Percentiles rank a stretch among this genome's conserved stretches.
Conservation (phyloP, 148 eudicot genomes). For the Persicaria maculosa region DNA sequence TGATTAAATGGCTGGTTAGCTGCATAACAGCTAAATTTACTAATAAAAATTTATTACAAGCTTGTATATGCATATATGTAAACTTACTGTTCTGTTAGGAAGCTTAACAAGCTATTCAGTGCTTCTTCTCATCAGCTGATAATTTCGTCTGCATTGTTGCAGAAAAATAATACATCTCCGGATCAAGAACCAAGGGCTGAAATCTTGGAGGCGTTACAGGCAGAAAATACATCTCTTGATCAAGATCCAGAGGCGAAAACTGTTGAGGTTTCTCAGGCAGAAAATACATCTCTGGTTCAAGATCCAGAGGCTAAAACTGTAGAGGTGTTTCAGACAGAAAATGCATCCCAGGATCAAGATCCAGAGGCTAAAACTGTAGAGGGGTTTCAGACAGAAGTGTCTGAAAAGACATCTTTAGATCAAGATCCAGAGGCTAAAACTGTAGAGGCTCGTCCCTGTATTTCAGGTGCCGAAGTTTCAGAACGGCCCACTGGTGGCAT, state of each 20-base stretch:
- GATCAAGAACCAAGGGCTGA: neutral
- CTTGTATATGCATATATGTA: neutral
- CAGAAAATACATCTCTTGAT: slow-evolving; percentile 1
- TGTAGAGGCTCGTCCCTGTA: neutral
- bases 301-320: neutral
- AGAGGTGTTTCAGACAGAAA: neutral
- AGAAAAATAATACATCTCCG: neutral
- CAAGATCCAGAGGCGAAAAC: neutral
- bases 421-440: neutral
- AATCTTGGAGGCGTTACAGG: neutral
- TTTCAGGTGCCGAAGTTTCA: neutral
- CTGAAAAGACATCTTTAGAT: slow-evolving; percentile 2
- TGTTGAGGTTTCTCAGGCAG: neutral
- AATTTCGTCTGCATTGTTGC: slow-evolving; percentile 3
- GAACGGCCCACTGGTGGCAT: neutral
- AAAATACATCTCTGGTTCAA: neutral
- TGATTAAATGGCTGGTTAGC: neutral
- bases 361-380: neutral
- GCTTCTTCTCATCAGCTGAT: slow-evolving; percentile 1
- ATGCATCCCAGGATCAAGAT: neutral
- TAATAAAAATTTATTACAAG: neutral
- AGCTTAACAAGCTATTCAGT: neutral
- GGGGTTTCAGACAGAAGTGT: neutral
- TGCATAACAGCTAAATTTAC: too few relatives aligned
- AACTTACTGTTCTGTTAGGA: too few relatives aligned